These are phyloP conservation scores for Colletotrichum cuscutae DNA, from an alignment of 2,329 filamentous ascomycete genomes.

Conservation along the genomic window DNA sequence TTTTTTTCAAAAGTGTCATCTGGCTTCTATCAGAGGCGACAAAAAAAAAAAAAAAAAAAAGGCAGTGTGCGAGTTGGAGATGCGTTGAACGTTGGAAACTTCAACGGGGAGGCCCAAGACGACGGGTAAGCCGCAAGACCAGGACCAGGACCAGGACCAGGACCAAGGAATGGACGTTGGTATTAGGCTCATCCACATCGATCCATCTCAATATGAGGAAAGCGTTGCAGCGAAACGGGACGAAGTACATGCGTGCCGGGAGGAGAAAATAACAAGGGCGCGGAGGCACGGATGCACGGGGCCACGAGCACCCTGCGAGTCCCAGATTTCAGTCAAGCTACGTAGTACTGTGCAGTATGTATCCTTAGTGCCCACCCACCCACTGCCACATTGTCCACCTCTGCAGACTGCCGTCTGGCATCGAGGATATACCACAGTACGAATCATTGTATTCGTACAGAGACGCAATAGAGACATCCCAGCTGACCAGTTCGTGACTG, in stretches of 20 bases:
- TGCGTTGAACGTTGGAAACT: background rate
- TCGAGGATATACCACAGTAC: background rate
- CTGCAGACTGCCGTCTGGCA: background rate
- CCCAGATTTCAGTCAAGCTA: constrained; percentile 2
- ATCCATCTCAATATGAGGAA: constrained; percentile 26
- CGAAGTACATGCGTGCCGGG: constrained; percentile 3
- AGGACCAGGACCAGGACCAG: background rate
- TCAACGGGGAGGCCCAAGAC: background rate
- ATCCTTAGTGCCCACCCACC: background rate
- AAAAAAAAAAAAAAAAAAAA: background rate
- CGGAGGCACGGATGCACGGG: constrained; percentile 21
- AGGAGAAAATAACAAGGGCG: constrained; percentile 6
- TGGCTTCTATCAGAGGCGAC: background rate
- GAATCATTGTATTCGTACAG: no score
- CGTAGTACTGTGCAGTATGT: no score
- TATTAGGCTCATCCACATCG: constrained; percentile 22
- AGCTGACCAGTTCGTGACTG: background rate
- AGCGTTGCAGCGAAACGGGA: constrained; percentile 22
- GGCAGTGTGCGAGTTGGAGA: background rate
- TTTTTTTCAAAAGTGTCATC: background rate
- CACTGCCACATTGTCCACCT: background rate
- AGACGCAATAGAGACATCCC: background rate
- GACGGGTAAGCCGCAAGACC: background rate
- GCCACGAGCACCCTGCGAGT: constrained; percentile 19
- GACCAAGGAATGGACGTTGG: constrained; percentile 9